These are phyloP conservation scores for Penicillium cosmopolitanum DNA, from an alignment of 495 filamentous ascomycete genomes.

Conservation along the genomic window DNA sequence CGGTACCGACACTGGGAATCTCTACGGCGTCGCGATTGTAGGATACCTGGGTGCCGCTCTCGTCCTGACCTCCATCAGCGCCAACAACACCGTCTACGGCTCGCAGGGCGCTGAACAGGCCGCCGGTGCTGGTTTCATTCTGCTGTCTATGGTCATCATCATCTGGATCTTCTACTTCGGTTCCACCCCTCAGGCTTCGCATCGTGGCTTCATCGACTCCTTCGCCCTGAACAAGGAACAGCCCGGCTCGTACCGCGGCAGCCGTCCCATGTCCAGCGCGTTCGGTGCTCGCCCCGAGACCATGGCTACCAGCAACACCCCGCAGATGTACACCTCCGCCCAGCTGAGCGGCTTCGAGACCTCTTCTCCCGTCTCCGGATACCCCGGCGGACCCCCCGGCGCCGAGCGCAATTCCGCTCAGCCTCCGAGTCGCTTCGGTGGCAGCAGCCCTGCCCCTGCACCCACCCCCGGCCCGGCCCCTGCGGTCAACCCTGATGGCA, in stretches of 20 bases:
- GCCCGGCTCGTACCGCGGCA: slow-evolving; percentile 66
- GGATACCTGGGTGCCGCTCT: slow-evolving; percentile 83
- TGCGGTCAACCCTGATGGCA: slow-evolving; percentile 29
- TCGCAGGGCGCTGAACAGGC: slow-evolving; percentile 75
- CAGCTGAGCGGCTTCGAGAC: slow-evolving; percentile 97
- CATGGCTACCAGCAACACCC: slow-evolving; percentile 72
- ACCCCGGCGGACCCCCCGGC: slow-evolving; percentile 65
- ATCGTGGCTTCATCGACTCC: slow-evolving; percentile 91
- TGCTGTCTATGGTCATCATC: slow-evolving; percentile 93
- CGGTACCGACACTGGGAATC: slow-evolving; percentile 77
- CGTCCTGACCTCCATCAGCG: slow-evolving; percentile 79
- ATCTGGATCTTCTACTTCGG: slow-evolving; percentile 99
- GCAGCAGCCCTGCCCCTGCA: slow-evolving; percentile 31
- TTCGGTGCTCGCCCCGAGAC: slow-evolving; percentile 74
- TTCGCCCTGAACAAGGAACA: slow-evolving; percentile 92
- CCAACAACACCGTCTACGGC: slow-evolving; percentile 79
- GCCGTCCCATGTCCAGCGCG: slow-evolving; percentile 51
- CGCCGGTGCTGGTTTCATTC: slow-evolving; percentile 88
- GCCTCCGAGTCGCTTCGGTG: slow-evolving; percentile 57
- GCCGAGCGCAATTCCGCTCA: slow-evolving; percentile 60
- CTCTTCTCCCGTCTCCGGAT: slow-evolving; percentile 85
- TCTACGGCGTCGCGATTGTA: slow-evolving; percentile 90
- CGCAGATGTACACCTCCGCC: slow-evolving; percentile 96
- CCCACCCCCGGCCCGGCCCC: slow-evolving; percentile 26
- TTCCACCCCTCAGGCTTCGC: slow-evolving; percentile 83